Base-by-base conservation (phyloP, 345 rosid species). In the Ceriops decandra region DNA sequence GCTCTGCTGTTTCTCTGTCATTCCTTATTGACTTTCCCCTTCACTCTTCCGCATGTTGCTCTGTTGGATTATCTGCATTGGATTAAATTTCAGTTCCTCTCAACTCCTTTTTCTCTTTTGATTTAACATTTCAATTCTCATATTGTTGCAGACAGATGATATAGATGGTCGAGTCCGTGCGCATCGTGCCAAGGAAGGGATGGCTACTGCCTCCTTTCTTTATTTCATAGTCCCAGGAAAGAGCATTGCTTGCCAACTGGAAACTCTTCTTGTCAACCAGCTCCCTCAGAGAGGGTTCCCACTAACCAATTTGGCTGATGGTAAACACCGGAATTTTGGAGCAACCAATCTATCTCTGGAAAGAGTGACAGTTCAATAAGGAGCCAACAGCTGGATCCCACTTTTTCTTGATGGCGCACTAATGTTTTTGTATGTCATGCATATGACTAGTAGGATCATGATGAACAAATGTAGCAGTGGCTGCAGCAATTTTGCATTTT, bases 251-350 rank as follows among this genome's bases (percentile, higher is more conserved):
- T 92, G 97, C 78, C 95, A 85, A 79, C 78, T 95, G 33, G 99
- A 95, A 82, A 95, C 99, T 20, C 95, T 95, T 70, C 85, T 95
- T 61, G 85, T 95, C 76, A 90, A 95, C 83, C 96, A 91, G 78
- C 90, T 91, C 49, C 82, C 78, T 5, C 72, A 68, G 26, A 86
- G 70, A 51, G 97, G 97, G 52, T 95, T 82, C 77, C 64, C 74
- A 26, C 78, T 95, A 54, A 73, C 89, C 33, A 95, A 90, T 64
- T 42, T 87, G 49, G 89, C 95, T 5, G 99, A 95, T 72, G 97
- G 97, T n/a, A 89, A 84, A 81, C 99, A 95, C 73, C 82, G 95
- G 52, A 89, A 95, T 68, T 95, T 95, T 28, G 95, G 97, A 64
- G 75, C 95, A 17, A 58, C 81, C 9, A 80, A 64, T 73, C 58